Evolutionary conservation across 805 yeast species (phyloP), one percentile per base, ranked within the genome.

Genomic region (Kuraishia hungarica): DNA sequence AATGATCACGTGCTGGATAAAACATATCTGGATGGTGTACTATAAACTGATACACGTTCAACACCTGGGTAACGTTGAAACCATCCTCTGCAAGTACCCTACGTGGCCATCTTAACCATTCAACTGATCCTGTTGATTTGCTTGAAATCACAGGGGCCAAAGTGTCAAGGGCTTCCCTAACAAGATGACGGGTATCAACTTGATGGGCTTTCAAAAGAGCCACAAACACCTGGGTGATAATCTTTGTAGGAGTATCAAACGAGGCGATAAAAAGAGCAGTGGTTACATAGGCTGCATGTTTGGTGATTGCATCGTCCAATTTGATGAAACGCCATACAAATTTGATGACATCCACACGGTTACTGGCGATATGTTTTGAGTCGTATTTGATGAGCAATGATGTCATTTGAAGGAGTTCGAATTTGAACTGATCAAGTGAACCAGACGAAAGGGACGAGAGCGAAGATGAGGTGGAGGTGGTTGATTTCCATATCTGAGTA

Each of bases 101-200:
- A 60, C 97, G 83, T 0, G 97, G 96, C 92, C 97, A 91, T 61
- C 89, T 92, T 53, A 94, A 80, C 98, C 98, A 94, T 54, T 75
- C 76, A 57, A 78, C 73, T 7, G 72, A 73, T 22, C 75, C 74
- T 1, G 74, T 74, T 70, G 87, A 79, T 53, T 96, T 75, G 55
- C 78, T 77, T 1, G 88, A 83, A 76, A 93, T 78, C 0, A 87
- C 94, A 0, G 97, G 97, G 0, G 97, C 97, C 20, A 94, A 72
- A 3, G 88, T 73, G 63, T 92, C 97, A 43, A 96, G 74, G 0
- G 97, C 96, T 64, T 90, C 96, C 65, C 85, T 82, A 0, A 92
- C 96, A 64, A 94, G 73, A 57, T 80, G 82, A 52, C 96, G 79
- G 0, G 96, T 87, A 61, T 94, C 99, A 23, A 82, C 79, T 59